phyloP scores from a whole-genome alignment of 495 filamentous ascomycete species.

The Apiosordaria backusii region DNA sequence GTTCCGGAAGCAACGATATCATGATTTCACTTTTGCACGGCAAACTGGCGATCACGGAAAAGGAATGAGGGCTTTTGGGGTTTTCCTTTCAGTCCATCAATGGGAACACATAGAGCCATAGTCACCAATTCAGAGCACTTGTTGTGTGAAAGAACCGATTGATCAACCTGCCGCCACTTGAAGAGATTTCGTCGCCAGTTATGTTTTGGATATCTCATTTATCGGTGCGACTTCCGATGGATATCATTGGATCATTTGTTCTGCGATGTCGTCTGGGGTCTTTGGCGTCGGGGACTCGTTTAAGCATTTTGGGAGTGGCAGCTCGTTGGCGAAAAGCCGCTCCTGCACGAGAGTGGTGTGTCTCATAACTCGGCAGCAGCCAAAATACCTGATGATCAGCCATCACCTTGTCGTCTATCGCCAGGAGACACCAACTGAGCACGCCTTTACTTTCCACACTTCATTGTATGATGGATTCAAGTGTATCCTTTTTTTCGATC shows the following conservation, averaged over 20 bases:
- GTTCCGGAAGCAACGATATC: slow-evolving; percentile 30
- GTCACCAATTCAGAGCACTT: slow-evolving; percentile 35
- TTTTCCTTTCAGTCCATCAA: slow-evolving; percentile 13
- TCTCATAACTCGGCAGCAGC: not conserved
- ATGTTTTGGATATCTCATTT: not conserved
- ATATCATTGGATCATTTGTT: not conserved
- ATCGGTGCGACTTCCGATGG: not conserved
- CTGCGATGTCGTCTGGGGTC: not conserved
- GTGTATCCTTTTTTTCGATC: no score
- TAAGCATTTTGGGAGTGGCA: not conserved
- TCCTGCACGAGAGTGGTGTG: not conserved
- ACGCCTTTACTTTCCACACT: no score
- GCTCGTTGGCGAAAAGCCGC: not conserved
- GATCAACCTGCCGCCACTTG: not conserved
- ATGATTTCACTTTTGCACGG: slow-evolving; percentile 27
- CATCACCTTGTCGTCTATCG: no score
- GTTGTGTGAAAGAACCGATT: slow-evolving; percentile 15
- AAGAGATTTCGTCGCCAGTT: slow-evolving; percentile 3
- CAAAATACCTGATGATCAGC: not conserved
- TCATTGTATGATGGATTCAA: no score
- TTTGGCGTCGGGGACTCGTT: not conserved
- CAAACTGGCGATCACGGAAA: slow-evolving; percentile 27
- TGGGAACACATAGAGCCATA: slow-evolving; percentile 29
- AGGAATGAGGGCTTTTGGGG: slow-evolving; percentile 19
- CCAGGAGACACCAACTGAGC: no score